Evolutionary conservation across 306 rosid species (phyloP).

Genomic region (Amphicarpaea edgeworthii): DNA sequence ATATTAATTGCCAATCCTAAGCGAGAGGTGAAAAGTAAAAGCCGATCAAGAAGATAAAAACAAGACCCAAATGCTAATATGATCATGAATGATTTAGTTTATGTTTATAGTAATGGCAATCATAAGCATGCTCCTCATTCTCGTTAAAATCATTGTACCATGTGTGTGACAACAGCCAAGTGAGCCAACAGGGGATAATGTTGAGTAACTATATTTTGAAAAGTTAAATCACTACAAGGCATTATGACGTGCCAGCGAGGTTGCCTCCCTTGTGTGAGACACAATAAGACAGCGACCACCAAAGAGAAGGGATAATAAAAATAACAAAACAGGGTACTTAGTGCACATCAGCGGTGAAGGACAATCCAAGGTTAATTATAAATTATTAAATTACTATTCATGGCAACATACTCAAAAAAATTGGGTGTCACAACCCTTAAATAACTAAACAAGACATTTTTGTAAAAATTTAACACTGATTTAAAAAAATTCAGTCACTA

Average conservation of each 20-base stretch:
- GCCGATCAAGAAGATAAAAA: conserved; percentile 15
- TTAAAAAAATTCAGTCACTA: neutral
- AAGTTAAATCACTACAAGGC: conserved; percentile 50
- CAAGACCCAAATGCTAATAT: conserved; percentile 29
- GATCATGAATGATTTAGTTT: conserved; percentile 41
- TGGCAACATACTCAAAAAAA: neutral
- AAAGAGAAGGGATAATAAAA: conserved; percentile 27
- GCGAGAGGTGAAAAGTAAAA: conserved; percentile 34
- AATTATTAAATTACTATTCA: no score
- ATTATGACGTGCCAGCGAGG: conserved; percentile 60
- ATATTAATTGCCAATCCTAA: conserved; percentile 29
- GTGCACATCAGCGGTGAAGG: conserved; percentile 16
- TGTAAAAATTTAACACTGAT: neutral
- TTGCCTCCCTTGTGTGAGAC: conserved; percentile 71
- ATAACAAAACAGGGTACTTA: conserved; percentile 28
- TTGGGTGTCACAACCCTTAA: neutral
- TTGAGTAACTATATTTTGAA: conserved; percentile 45
- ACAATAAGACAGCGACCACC: conserved; percentile 49
- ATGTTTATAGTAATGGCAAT: conserved; percentile 49
- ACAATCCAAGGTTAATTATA: conserved; percentile 1
- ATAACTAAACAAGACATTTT: neutral
- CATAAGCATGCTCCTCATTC: conserved; percentile 61
- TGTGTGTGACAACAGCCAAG: conserved; percentile 50
- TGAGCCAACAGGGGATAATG: conserved; percentile 44
- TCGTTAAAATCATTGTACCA: conserved; percentile 67